Percentiles rank a stretch among this genome's conserved stretches.
phyloP scores from a whole-genome alignment of 2,329 filamentous ascomycete genomes.

The Aspergillus fructus region DNA sequence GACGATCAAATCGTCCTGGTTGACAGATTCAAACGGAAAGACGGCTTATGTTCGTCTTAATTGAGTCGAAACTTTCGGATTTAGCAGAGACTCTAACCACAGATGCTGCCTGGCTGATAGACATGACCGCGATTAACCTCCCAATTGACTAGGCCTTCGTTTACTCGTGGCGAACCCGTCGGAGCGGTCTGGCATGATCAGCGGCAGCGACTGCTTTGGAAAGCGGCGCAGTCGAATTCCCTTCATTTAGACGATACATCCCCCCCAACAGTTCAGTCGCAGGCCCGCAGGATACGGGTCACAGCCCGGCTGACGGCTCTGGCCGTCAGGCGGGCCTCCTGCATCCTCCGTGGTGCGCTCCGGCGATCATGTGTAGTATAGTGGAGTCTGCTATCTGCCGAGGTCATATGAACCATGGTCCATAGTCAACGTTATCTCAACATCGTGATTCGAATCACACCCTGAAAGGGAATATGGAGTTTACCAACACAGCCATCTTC shows the following conservation, averaged over 20 bases:
- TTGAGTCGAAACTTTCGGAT: background rate
- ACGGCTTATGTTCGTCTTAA: background rate
- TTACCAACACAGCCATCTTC: too few relatives aligned
- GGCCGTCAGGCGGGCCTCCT: too few relatives aligned
- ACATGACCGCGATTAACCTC: background rate
- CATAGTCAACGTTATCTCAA: background rate
- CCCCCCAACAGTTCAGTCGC: background rate
- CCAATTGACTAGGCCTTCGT: background rate
- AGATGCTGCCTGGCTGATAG: background rate
- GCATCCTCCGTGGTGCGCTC: too few relatives aligned
- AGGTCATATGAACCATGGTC: background rate
- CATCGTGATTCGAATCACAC: background rate
- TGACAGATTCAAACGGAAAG: background rate
- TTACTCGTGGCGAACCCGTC: background rate
- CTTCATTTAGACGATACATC: background rate
- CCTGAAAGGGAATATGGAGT: background rate
- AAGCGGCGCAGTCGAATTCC: background rate
- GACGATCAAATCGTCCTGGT: background rate
- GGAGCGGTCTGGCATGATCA: constrained; percentile 6
- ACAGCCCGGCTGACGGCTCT: too few relatives aligned
- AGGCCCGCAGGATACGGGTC: background rate
- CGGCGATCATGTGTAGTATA: background rate
- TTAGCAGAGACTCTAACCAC: background rate
- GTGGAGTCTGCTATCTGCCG: background rate
- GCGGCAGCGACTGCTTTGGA: background rate